Base-by-base conservation (phyloP, 202 grass and related monocot species). In the Setaria italica region DNA sequence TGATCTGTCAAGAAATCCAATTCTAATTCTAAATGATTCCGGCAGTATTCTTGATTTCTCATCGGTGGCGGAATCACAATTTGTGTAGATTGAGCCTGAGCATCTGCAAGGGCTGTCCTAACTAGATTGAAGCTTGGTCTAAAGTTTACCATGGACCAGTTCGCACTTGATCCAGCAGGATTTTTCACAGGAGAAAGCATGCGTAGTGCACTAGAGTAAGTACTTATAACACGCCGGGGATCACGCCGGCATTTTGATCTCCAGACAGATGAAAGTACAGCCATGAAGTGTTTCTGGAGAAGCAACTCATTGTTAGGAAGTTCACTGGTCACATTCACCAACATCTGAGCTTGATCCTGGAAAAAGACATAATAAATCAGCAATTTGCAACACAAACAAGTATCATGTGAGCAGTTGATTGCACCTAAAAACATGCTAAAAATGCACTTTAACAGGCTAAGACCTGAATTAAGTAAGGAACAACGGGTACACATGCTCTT, bases 201-300 rank as follows among this genome's bases (percentile, higher is more conserved):
- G 42, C 9, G 29, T 50, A 87, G 74, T 67, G 85, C 49, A 54
- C 54, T 85, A 77, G 86, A 92, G 73, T 49, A 65, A 57, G 76
- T 46, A 81, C 84, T 92, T 2, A 4, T 82, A 72, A 88, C 56
- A 83, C 4, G 45, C 8, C n/a, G 19, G 30, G 48, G 10, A 43
- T 94, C 85, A 71, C 39, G 53, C 32, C 53, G 47, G 81, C 80
- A 94, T 81, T 91, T 94, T 66, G 87, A 91, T 93, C 97, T 91
- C 97, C 97, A 99, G 33, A 97, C 97, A 85, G 97, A 97, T 21
- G 97, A 97, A 89, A 99, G 89, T 74, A 99, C 74, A 48, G 90
- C 94, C 85, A 97, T 76, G 70, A 99, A 97, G 89, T 97, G 97
- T 75, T 94, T 94, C 74, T 99, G 94, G 62, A 99, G 92, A 70